These are phyloP conservation scores for Phytophthora constricta DNA, from an alignment of 352 stramenopile species.

Conservation along the genomic window DNA sequence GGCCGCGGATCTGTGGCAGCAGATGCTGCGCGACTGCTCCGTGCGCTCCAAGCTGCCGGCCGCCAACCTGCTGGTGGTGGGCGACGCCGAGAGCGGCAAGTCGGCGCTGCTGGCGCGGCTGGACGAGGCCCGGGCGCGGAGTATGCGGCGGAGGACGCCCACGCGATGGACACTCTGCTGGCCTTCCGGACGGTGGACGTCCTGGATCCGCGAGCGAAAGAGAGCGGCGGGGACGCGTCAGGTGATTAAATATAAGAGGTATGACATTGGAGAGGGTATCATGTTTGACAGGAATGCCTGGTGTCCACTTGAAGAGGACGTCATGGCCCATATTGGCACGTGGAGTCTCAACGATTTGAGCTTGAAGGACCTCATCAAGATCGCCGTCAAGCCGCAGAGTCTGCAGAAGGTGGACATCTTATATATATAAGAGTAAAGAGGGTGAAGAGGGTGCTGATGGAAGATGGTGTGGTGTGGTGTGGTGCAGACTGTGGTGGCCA, in stretches of 20 bases:
- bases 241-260: conserved; percentile 26
- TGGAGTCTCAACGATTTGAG: conserved; percentile 81
- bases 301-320: conserved; percentile 50
- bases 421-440: not conserved
- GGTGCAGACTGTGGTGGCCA: conserved; percentile 61
- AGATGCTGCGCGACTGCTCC: conserved; percentile 84
- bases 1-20: conserved; percentile 80
- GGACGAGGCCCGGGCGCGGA: conserved; percentile 37
- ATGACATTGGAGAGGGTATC: not conserved
- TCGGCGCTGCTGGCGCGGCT: conserved; percentile 65
- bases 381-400: conserved; percentile 62
- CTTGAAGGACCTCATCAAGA: conserved; percentile 72
- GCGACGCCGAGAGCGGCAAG: conserved; percentile 80
- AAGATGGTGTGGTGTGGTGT: not conserved
- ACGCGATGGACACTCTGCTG: conserved; percentile 57
- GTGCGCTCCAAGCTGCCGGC: conserved; percentile 76
- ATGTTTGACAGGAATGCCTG: conserved; percentile 3
- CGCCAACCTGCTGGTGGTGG: conserved; percentile 73
- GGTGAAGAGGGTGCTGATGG: not conserved
- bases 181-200: conserved; percentile 71
- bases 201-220: conserved; percentile 67
- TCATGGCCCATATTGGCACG: conserved; percentile 77
- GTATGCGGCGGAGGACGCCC: conserved; percentile 28
- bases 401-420: conserved; percentile 47
- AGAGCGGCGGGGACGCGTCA: conserved; percentile 50